These are phyloP conservation scores for Suillus weaverae DNA, from an alignment of 768 basidiomycete genomes.

Conservation along the genomic window DNA sequence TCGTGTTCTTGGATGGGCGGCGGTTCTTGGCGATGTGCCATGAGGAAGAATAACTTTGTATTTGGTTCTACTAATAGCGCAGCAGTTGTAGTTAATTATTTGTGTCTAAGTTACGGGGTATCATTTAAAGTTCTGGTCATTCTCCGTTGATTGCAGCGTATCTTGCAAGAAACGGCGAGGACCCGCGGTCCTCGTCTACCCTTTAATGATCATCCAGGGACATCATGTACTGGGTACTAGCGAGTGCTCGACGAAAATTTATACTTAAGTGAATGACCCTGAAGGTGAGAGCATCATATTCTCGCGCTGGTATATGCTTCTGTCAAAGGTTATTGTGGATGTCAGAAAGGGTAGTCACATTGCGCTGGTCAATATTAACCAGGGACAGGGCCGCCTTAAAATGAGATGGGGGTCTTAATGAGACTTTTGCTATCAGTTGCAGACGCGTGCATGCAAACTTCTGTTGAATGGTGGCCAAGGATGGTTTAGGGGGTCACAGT, in stretches of 20 bases:
- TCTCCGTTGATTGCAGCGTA: neutral
- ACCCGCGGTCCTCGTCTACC: neutral
- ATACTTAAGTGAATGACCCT: neutral
- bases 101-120: neutral
- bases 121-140: neutral
- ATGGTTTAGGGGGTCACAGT: too few species aligned
- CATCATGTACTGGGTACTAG: neutral
- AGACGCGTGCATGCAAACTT: neutral
- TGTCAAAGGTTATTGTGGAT: neutral
- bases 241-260: neutral
- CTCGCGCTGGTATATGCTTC: neutral
- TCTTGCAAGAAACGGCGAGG: conserved; percentile 2
- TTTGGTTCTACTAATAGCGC: neutral
- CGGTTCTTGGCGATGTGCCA: neutral
- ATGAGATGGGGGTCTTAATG: neutral
- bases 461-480: too few species aligned
- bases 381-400: neutral
- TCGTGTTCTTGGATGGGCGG: conserved; percentile 12
- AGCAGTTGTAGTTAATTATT: too few species aligned
- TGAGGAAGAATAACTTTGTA: neutral
- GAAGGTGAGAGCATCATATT: neutral
- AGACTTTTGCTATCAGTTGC: neutral
- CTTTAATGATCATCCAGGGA: conserved; percentile 3
- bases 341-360: neutral
- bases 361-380: neutral